A percentile compares a stretch with the other conserved stretches of the same genome.
Conservation (phyloP, 2,329 filamentous ascomycete species). For the Trichoderma semiorbis region DNA sequence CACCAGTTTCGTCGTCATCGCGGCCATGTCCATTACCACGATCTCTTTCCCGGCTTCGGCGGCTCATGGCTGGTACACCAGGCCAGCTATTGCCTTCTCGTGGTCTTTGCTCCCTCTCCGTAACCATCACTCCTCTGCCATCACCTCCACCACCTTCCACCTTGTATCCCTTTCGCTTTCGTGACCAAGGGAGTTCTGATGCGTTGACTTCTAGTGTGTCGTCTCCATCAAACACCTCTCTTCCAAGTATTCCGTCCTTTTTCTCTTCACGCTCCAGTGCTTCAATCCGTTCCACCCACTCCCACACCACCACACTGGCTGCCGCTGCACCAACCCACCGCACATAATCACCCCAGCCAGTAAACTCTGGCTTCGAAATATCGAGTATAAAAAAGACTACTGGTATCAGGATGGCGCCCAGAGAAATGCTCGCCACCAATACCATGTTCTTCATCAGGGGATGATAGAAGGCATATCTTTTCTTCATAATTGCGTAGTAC, state of each 20-base stretch:
- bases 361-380: constrained; percentile 78
- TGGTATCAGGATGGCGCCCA: constrained; percentile 79
- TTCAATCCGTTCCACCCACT: constrained; percentile 95
- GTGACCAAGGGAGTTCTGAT: constrained; percentile 48
- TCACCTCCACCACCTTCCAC: constrained; percentile 20
- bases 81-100: constrained; percentile 28
- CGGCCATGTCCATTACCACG: constrained; percentile 19
- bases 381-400: constrained; percentile 93
- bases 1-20: constrained; percentile 22
- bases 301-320: constrained; percentile 95
- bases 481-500: constrained; percentile 89
- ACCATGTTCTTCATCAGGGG: constrained; percentile 86
- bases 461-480: constrained; percentile 87
- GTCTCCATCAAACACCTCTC: constrained; percentile 90
- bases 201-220: constrained; percentile 74
- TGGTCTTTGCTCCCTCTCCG: constrained; percentile 21
- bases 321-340: constrained; percentile 94
- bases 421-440: constrained; percentile 72
- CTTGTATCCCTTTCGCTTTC: constrained; percentile 37
- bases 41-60: constrained; percentile 24
- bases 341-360: constrained; percentile 92
- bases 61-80: constrained; percentile 27
- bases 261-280: constrained; percentile 88
- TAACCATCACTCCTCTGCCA: constrained; percentile 15
- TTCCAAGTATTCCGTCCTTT: constrained; percentile 85